Evolutionary conservation across 495 filamentous ascomycete species (phyloP), one percentile per base, ranked within the genome.

Genomic region (Letharia columbiana): DNA sequence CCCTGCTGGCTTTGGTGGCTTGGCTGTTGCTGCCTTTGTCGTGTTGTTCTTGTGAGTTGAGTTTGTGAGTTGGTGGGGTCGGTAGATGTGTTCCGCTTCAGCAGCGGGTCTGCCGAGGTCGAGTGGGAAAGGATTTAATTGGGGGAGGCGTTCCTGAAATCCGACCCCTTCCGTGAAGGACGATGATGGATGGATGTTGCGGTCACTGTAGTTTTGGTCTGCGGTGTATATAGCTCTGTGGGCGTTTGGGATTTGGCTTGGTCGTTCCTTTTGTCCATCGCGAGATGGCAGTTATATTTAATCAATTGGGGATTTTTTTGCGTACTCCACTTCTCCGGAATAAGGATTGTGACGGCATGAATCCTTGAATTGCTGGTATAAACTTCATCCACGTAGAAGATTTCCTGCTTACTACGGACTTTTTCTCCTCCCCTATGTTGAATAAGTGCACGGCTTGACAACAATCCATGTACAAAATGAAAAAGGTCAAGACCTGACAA

Each of bases 31-130:
- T 20, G 54, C 8, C 1, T 2, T 57, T 37, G 6, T 57, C 9
- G 31, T 57, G 54, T 11, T 37, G 33, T 57, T 57, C 8, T 57
- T 57, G 54, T 57, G 54, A 57, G 8, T 37, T 20, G 54, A 3
- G 52, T 17, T 39, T 1, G 54, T 9, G 54, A 4, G 54, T 7
- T 23, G 20, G 18, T 33, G 6, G 12, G 52, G 52, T 28, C 8
- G 54, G 15, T 18, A 3, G 54, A n/a, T 37, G 8, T n/a, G 54
- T 57, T 37, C 54, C 39, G 54, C 54, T 57, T 23, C 4, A 37
- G 54, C 54, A 57, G 54, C 54, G 54, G 54, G 54, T 37, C 54
- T 57, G 54, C 54, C 17, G 54, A 57, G 54, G 15, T 57, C 54
- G 33, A 37, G 54, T 57, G 54, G 17, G 54, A 37, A 35, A 28